These are phyloP conservation scores for Sanghuangporus weigelae DNA, from an alignment of 1,284 basidiomycete genomes.

Conservation along the genomic window DNA sequence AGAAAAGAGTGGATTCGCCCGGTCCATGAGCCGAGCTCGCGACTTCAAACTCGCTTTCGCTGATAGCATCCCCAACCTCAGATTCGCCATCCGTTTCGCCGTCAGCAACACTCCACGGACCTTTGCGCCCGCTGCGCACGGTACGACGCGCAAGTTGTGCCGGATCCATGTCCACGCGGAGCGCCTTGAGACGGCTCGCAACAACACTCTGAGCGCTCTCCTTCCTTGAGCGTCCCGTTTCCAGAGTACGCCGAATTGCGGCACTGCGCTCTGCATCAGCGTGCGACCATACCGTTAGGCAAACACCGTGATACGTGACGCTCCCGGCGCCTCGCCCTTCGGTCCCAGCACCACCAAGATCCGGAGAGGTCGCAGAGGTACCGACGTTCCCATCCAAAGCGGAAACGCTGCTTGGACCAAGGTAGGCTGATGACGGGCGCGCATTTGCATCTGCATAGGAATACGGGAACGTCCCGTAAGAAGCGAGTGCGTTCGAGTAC, in stretches of 20 bases:
- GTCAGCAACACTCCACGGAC: slow-evolving; percentile 64
- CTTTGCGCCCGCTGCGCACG: slow-evolving; percentile 51
- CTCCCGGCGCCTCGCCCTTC: slow-evolving; percentile 34
- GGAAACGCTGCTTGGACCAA: slow-evolving; percentile 49
- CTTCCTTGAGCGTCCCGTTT: slow-evolving; percentile 69
- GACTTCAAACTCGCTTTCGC: slow-evolving; percentile 78
- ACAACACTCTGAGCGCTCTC: slow-evolving; percentile 71
- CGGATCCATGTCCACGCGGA: slow-evolving; percentile 53
- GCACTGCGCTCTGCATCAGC: slow-evolving; percentile 81
- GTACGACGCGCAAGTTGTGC: slow-evolving; percentile 48
- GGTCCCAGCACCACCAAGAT: slow-evolving; percentile 18
- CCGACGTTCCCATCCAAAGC: slow-evolving; percentile 15
- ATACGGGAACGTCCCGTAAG: slow-evolving; percentile 56
- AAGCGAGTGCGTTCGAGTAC: slow-evolving; percentile 40
- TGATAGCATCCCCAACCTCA: slow-evolving; percentile 63
- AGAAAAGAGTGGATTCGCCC: slow-evolving; percentile 79
- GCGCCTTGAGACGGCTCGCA: slow-evolving; percentile 56
- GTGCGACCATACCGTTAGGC: slow-evolving; percentile 90
- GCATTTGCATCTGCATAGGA: slow-evolving; percentile 67
- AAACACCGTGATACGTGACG: slow-evolving; percentile 83
- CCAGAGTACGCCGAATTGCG: slow-evolving; percentile 77
- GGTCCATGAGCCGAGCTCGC: slow-evolving; percentile 73
- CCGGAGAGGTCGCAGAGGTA: slow-evolving; percentile 16
- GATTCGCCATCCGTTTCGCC: slow-evolving; percentile 70
- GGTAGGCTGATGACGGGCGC: slow-evolving; percentile 65